Evolutionary conservation across 2,329 filamentous ascomycete species (phyloP), one percentile per base, ranked within the genome.

Genomic region (Myrmaecium sp.): DNA sequence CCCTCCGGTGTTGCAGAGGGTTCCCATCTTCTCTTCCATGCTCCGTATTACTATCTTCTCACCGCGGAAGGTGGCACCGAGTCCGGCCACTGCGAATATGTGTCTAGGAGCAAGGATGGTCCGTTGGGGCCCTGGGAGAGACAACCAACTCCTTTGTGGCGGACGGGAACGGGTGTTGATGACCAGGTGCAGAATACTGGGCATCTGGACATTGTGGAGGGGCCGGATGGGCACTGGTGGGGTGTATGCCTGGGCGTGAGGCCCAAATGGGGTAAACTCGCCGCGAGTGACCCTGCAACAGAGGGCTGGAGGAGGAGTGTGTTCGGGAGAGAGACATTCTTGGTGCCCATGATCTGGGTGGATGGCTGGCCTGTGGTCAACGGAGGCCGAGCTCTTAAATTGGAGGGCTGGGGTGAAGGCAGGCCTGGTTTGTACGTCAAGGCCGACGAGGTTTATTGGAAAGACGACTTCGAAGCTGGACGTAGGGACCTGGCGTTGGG

Each of bases 101-200:
- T 77, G 3, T 49, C 54, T 27, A 55, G 64, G 51, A 71, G 32
- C 55, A 64, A 27, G 54, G 60, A 5, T 41, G 54, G 28, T 37
- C 60, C 42, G 43, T 70, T 66, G 54, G 72, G 72, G 0, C 70
- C 71, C 0, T 78, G 74, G 46, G 64, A 72, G 36, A 44, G 58
- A 1, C 67, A 70, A 19, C 68, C 69, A 0, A 66, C 69, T 29
- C 56, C 69, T 23, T 56, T 76, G 21, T 48, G 74, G 23, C 64
- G 51, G 0, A 43, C 51, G 0, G 22, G 22, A 0, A 43, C 52
- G 0, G 24, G 14, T 5, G 15, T 6, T 1, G 44, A 55, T 4
- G 59, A 63, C 22, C 57, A 59, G 28, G 51, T 69, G 7, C 55
- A 65, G 36, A 52, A 60, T 26, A 62, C 58, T 0, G 61, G 61